These are phyloP conservation scores for Punica granatum DNA, from an alignment of 345 rosid genomes.

Conservation along the genomic window DNA sequence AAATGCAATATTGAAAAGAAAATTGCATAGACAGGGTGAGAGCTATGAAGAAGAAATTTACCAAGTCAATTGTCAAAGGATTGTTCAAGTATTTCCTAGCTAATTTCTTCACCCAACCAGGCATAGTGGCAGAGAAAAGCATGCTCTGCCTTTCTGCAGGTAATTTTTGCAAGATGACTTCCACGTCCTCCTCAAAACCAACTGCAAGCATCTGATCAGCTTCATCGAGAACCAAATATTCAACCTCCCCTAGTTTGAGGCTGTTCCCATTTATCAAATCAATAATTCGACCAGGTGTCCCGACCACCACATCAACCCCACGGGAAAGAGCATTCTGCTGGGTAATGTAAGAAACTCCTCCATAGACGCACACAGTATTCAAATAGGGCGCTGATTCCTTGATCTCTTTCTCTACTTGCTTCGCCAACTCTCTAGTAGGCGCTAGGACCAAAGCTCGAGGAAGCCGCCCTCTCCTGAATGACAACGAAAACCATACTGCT, in stretches of 20 bases:
- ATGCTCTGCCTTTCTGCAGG: constrained; percentile 84
- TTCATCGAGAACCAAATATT: constrained; percentile 94
- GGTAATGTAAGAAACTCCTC: constrained; percentile 80
- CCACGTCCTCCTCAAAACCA: constrained; percentile 96
- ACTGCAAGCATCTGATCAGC: constrained; percentile 99
- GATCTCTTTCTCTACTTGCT: constrained; percentile 94
- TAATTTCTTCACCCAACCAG: constrained; percentile 89
- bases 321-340: constrained; percentile 79
- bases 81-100: constrained; percentile 82
- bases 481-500: background rate
- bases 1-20: background rate
- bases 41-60: constrained; percentile 15
- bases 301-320: constrained; percentile 96
- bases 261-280: constrained; percentile 71
- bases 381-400: constrained; percentile 84
- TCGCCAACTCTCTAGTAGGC: constrained; percentile 88
- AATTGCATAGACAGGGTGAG: background rate
- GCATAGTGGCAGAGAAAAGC: constrained; percentile 99
- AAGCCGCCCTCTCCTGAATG: constrained; percentile 55
- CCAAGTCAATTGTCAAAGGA: constrained; percentile 91
- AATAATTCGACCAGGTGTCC: constrained; percentile 94
- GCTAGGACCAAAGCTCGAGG: constrained; percentile 79
- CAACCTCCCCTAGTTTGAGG: constrained; percentile 82
- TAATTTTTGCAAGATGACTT: constrained; percentile 74
- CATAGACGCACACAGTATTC: constrained; percentile 85